Base-by-base conservation (phyloP, 208 protist species). In the Acanthamoeba triangularis region DNA sequence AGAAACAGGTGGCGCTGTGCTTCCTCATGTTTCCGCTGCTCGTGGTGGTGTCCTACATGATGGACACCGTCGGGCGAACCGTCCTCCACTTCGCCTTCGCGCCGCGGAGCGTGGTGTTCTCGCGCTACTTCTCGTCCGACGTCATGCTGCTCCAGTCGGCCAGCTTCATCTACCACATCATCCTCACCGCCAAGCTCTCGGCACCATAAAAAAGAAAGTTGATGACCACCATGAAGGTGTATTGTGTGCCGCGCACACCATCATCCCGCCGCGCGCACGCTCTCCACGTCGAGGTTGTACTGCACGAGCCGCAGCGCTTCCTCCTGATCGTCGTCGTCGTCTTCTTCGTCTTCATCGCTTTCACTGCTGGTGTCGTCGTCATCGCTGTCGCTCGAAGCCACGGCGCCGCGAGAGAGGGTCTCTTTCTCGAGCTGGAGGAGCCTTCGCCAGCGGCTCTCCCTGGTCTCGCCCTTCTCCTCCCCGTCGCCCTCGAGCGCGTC, bases 131-230 rank as follows among this genome's bases (percentile, higher is more conserved):
- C 76, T 85, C 76, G 41, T 49, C 44, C 41, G 76, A 85, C 44
- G 76, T 85, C 37, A 85, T 85, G 76, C 76, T 85, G 47, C 76
- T 85, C 11, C 76, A 85, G 47, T 85, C 76, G n/a, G 76, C 76
- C 7, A 85, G 76, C 76, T 85, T 85, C 44, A 85, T 85, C 76
- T 85, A 85, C 30, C 35, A 85, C 76, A 56, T 85, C 35, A 56
- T 85, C n/a, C 8, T 85, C 44, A 56, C 47, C 47, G 76, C 76
- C 41, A 85, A 85, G 76, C 76, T 85, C 76, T 49, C 44, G 0
- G 14, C 59, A 0, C 59, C 59, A 54, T 54, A 54, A 54, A 54
- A 41, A 41, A 41, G 37, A 41, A 41, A 41, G 37, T 41, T 41
- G 37, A 41, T 41, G 2, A 41, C 37, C 37, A 41, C 37, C 37